Evolutionary conservation across 2,329 filamentous ascomycete genomes (phyloP), one percentile per base, ranked within the genome.

Genomic region (Colletotrichum musae): DNA sequence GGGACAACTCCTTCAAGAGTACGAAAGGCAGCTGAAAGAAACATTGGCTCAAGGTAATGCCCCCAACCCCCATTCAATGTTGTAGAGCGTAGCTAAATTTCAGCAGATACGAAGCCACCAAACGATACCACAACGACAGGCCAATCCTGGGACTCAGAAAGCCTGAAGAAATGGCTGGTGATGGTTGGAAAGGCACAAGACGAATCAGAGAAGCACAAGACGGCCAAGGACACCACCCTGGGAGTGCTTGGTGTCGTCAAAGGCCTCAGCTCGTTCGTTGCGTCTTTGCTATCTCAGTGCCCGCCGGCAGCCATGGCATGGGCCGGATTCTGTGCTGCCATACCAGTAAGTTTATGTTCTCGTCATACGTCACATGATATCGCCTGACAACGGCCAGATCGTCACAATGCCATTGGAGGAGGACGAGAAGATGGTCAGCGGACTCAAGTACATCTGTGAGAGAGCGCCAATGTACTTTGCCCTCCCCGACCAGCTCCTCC

Each of bases 241-340:
- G 32, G 52, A 4, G 18, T 41, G 0, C 36, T 56, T 12, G 4
- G 28, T 9, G 52, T 56, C 2, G 52, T 56, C 0, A 56, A 56
- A 5, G 52, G 52, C 10, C 52, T 41, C 10, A 41, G 52, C 36
- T 56, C 53, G n/a, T 56, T 56, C 12, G 36, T 56, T 12, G 53
- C 26, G 1, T 5, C 32, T 43, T 15, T 56, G 53, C 18, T 56
- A 6, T 43, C 53, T 13, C 28, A 56, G 10, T 39, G 18, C 18
- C 32, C 53, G 2, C 53, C 53, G n/a, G 53, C 53, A 43, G 53
- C 53, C 12, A 36, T 56, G 3, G 53, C 13, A 15, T 56, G 53
- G 53, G 53, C 53, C 2, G 53, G 53, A 24, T 15, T 43, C 0
- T 56, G 53, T 24, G 53, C 18, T 5, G 32, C 26, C 3, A 41